Evolutionary conservation across 371 early-diverging fungal species (phyloP), one percentile per base, ranked within the genome.

Genomic region (Syncephalastrum sp.): DNA sequence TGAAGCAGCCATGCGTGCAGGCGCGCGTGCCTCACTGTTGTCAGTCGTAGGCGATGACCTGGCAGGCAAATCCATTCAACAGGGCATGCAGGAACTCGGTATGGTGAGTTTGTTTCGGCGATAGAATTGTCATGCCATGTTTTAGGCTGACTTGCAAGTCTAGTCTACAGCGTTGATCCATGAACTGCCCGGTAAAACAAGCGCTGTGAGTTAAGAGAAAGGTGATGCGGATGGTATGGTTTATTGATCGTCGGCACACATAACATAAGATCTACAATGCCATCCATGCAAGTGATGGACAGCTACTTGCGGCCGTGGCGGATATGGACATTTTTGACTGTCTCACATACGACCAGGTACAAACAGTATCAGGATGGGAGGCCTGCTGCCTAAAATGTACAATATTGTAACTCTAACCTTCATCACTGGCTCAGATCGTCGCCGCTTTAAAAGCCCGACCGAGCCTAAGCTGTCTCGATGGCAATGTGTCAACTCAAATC

Each of bases 281-380:
- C 3, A 54, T 96, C 5, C 88, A 92, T 58, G 67, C 81, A 10
- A 54, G 74, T 3, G 68, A 82, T 33, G 96, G 96, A 4, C 83
- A 89, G 23, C 61, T 93, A 42, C 17, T 92, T 0, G 77, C 82
- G 1, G 96, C 93, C 3, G 90, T 95, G 0, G 95, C 94, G 4
- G 96, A 96, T 57, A 96, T 95, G 95, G 77, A 70, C 41, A 83
- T 94, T 38, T 87, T 90, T 59, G 80, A 78, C 15, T 50, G 63
- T 17, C 38, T 85, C 13, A 66, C 74, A 7, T 33, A 72, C 4
- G 50, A 24, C 24, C 67, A 75, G 59, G 82, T 76, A 69, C 25
- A 10, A 7, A 33, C 38, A 33, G 38, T 33, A 33, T 33, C 21
- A 33, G 8, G 38, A 33, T 33, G 38, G 38, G 38, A 27, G 8